Conservation (phyloP, 148 eudicot genomes). For the Camellia japonica region DNA sequence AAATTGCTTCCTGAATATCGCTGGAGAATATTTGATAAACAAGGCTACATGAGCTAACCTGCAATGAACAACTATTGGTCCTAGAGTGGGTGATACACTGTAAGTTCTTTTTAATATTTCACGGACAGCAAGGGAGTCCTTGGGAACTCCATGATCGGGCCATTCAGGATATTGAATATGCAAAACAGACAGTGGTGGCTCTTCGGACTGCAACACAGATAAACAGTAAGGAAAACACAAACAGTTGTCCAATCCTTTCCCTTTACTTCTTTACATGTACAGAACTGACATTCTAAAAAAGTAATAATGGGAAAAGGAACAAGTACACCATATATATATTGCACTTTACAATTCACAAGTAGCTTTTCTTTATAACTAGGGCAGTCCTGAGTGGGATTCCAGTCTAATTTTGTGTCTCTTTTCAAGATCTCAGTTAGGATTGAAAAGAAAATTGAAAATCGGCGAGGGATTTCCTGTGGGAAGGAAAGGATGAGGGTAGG, state of each 20-base stretch:
- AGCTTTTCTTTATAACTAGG: background rate
- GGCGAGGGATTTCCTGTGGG: too few species aligned
- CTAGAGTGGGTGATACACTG: slow-evolving; percentile 51
- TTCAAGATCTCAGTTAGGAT: too few species aligned
- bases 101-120: slow-evolving; percentile 69
- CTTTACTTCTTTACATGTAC: background rate
- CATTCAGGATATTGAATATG: slow-evolving; percentile 96
- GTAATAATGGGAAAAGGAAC: slow-evolving; percentile 5
- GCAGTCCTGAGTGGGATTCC: too few species aligned
- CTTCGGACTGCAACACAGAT: slow-evolving; percentile 69
- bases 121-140: slow-evolving; percentile 72
- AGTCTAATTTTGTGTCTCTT: too few species aligned
- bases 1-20: slow-evolving; percentile 1
- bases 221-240: background rate
- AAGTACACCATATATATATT: background rate
- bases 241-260: background rate
- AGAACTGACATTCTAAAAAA: background rate
- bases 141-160: slow-evolving; percentile 98
- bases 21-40: background rate
- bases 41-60: slow-evolving; percentile 41
- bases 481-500: too few species aligned
- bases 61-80: slow-evolving; percentile 97
- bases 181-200: slow-evolving; percentile 71
- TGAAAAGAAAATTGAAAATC: too few species aligned
- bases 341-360: background rate